Percentiles rank a stretch among this genome's conserved stretches.
Conservation (phyloP, 345 rosid genomes). For the Pugionium dolabratum region DNA sequence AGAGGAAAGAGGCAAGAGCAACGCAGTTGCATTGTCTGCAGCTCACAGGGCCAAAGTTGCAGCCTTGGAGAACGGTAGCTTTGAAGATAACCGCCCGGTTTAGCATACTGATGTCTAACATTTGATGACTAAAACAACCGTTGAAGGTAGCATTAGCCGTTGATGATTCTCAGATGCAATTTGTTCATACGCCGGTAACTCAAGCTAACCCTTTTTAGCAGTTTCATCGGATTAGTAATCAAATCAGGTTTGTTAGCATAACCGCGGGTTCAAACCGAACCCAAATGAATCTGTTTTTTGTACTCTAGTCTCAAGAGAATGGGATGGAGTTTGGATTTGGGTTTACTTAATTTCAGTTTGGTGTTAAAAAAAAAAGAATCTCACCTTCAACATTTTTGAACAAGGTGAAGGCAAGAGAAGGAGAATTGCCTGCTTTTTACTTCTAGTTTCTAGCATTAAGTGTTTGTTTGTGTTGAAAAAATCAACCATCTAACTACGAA, state of each 20-base stretch:
- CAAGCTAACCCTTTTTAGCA: slow-evolving; percentile 35
- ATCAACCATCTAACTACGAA: slow-evolving; percentile 27
- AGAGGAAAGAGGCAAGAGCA: slow-evolving; percentile 62
- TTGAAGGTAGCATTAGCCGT: slow-evolving; percentile 34
- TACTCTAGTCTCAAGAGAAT: slow-evolving; percentile 22
- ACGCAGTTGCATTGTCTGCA: slow-evolving; percentile 43
- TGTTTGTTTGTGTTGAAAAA: slow-evolving; percentile 31
- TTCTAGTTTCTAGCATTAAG: slow-evolving; percentile 26
- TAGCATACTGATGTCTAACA: slow-evolving; percentile 40
- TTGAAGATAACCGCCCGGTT: slow-evolving; percentile 30
- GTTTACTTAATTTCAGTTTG: slow-evolving; percentile 29
- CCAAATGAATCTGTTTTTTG: slow-evolving; percentile 26
- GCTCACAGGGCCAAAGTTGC: slow-evolving; percentile 71
- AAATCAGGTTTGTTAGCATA: slow-evolving; percentile 37
- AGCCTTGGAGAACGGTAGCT: slow-evolving; percentile 58
- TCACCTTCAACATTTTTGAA: slow-evolving; percentile 44
- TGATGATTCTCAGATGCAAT: slow-evolving; percentile 30
- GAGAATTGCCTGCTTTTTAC: slow-evolving; percentile 42
- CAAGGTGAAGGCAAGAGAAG: slow-evolving; percentile 48
- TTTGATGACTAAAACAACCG: slow-evolving; percentile 19
- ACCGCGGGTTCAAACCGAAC: slow-evolving; percentile 35
- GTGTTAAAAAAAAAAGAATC: slow-evolving; percentile 8
- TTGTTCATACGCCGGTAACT: slow-evolving; percentile 40
- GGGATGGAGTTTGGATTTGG: slow-evolving; percentile 36
- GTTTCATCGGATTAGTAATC: slow-evolving; percentile 36